Evolutionary conservation across 2,329 filamentous ascomycete species (phyloP), one percentile per base, ranked within the genome.

Genomic region (Stemphylium lycopersici): DNA sequence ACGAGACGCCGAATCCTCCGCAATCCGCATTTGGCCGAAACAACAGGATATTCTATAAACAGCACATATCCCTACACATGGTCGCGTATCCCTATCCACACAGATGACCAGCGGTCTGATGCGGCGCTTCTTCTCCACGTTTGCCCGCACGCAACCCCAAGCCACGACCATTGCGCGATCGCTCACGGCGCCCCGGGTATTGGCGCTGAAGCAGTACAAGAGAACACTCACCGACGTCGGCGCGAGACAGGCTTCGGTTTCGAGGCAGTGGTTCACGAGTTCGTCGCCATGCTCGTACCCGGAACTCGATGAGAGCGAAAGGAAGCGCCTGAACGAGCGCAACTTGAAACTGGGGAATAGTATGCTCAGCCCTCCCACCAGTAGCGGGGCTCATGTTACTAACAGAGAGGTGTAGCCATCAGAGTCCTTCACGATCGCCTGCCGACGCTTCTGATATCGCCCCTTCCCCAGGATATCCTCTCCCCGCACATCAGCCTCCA

Each of bases 271-370:
- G 76, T 80, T 80, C 61, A 80, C 73, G 24, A 76, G 76, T 61
- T 73, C 74, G 5, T 63, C 73, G 24, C 70, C 72, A 38, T 68
- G 65, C 31, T 60, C 58, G 1, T 54, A 54, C 13, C 51, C 64
- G 10, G 66, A 73, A 29, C 55, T 55, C 11, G 61, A 65, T 47
- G 65, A 65, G 57, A 55, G 66, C 29, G 79, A 81, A 61, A 75
- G 78, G 56, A 78, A 81, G 61, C 81, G 81, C 8, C 80, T 82
- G 22, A 81, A 86, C 64, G 82, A 87, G 71, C 80, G 85, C 57
- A 83, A 83, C 6, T 57, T 87, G 51, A 86, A 86, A 71, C 77
- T 88, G 8, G 85, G 85, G 32, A 84, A 83, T 66, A 87, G 84
- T 86, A 76, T 43, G 78, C 68, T 43, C 40, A 33, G n/a, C 15